Base-by-base conservation (phyloP, 306 rosid species). In the Cicer cuneatum region DNA sequence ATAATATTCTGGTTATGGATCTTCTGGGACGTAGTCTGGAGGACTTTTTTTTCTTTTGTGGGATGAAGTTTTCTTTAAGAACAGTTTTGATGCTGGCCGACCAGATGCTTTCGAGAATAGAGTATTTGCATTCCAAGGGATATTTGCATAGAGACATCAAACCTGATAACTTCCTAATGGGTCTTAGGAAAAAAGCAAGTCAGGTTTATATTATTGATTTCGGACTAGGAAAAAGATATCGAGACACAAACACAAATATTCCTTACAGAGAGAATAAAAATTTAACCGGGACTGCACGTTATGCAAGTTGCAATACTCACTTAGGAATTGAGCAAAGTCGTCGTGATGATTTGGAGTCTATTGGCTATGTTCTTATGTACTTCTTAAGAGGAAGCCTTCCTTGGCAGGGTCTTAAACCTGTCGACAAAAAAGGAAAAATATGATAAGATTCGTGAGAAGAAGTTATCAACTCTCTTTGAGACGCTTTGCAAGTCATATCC, bases 91-190 rank as follows among this genome's bases (percentile, higher is more conserved):
- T 92, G 93, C 72, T 95, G 85, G 99, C 97, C 7, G 98, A 92
- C 84, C 98, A 92, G 78, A 95, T 95, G 95, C 87, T 90, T 66
- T 64, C 80, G 0, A 86, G 90, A 80, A 79, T 87, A 72, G 95
- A 90, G 58, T 87, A 84, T 58, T 12, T 87, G 60, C 95, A 90
- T 69, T 86, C 95, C 41, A 87, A 82, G 82, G 92, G 92, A 40
- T 95, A 79, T 83, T 81, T 95, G 89, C 99, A 95, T 42, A 90
- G 99, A 87, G 99, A 95, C 53, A 92, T 95, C 53, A 95, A 95
- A 78, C 98, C 99, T 46, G 99, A 95, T 87, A 95, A 95, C 81
- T 95, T 92, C 83, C 96, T 95, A 51, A 90, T 92, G 98, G 98
- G 99, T 66, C 90, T 90, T 72, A 96, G 98, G 66, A 93, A 90